Conservation (phyloP, 176 grass and related monocot species). For the Puya raimondii region DNA sequence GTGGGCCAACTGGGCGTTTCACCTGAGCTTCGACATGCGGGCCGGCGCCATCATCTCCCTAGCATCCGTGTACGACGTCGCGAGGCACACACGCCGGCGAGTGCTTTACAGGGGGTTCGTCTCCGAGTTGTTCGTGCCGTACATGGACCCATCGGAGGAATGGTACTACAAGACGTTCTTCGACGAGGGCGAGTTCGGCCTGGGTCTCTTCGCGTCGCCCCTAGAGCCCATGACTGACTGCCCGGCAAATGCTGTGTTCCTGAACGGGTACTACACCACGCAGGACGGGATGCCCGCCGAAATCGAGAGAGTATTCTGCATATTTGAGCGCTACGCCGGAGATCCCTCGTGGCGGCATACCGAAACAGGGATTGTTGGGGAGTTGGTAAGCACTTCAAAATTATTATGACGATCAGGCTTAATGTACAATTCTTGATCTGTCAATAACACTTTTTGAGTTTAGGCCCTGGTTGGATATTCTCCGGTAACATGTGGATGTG, state of each 20-base stretch:
- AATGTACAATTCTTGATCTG: too few species aligned
- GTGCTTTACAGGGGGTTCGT: conserved; percentile 71
- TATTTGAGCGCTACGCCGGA: conserved; percentile 68
- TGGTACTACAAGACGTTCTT: conserved; percentile 86
- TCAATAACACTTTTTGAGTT: too few species aligned
- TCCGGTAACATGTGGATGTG: neutral
- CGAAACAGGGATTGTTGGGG: conserved; percentile 39
- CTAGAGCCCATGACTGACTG: conserved; percentile 52
- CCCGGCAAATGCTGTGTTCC: conserved; percentile 42
- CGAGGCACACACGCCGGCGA: conserved; percentile 22
- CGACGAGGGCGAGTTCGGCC: conserved; percentile 62
- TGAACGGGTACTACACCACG: conserved; percentile 44
- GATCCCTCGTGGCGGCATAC: conserved; percentile 75
- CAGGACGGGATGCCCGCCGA: conserved; percentile 39
- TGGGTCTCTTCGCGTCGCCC: conserved; percentile 38
- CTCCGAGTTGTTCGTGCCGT: conserved; percentile 72
- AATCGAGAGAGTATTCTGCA: conserved; percentile 43
- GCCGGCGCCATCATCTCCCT: conserved; percentile 61
- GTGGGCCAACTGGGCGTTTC: conserved; percentile 76
- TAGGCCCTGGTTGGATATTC: too few species aligned
- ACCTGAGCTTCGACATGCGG: conserved; percentile 62
- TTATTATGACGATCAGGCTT: neutral
- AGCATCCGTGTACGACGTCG: conserved; percentile 44
- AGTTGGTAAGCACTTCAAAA: conserved; percentile 32
- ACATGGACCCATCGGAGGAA: conserved; percentile 76